A percentile compares a stretch with the other conserved stretches of the same genome.
These are phyloP conservation scores for Amauroascus niger DNA, from an alignment of 2,329 filamentous ascomycete genomes.

Conservation along the genomic window DNA sequence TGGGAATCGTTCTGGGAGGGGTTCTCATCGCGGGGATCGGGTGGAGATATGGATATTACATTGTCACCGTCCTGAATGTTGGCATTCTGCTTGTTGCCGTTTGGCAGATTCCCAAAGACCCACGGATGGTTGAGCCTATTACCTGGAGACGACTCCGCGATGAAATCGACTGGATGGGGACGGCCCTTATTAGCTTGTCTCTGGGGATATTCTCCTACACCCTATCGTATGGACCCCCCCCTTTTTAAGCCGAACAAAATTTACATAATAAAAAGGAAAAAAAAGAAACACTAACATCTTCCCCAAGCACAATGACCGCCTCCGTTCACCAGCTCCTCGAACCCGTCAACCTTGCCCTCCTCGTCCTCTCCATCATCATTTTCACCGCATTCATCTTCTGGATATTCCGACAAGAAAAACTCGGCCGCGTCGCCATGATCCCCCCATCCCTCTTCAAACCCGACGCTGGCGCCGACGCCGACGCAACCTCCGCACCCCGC, in stretches of 20 bases:
- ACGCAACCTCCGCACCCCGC: constrained; percentile 40
- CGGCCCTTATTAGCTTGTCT: constrained; percentile 37
- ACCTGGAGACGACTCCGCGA: constrained; percentile 8
- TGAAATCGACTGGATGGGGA: constrained; percentile 46
- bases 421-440: constrained; percentile 44
- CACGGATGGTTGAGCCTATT: constrained; percentile 9
- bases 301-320: constrained; percentile 24
- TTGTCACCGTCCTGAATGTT: constrained; percentile 36
- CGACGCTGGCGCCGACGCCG: constrained; percentile 36
- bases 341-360: constrained; percentile 42
- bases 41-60: constrained; percentile 46
- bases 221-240: constrained; percentile 34
- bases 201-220: constrained; percentile 45
- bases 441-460: constrained; percentile 52
- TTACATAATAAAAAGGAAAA: no score
- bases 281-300: not conserved
- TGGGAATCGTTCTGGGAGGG: constrained; percentile 44
- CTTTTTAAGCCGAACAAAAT: not conserved
- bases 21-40: constrained; percentile 43
- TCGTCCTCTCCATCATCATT: constrained; percentile 19
- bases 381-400: constrained; percentile 44
- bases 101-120: constrained; percentile 15
- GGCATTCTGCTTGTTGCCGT: constrained; percentile 6
- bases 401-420: constrained; percentile 41
- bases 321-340: constrained; percentile 48